Percentiles rank a stretch among this genome's conserved stretches.
phyloP scores from a whole-genome alignment of 257 asterid species.

The Nicotiana paniculata region DNA sequence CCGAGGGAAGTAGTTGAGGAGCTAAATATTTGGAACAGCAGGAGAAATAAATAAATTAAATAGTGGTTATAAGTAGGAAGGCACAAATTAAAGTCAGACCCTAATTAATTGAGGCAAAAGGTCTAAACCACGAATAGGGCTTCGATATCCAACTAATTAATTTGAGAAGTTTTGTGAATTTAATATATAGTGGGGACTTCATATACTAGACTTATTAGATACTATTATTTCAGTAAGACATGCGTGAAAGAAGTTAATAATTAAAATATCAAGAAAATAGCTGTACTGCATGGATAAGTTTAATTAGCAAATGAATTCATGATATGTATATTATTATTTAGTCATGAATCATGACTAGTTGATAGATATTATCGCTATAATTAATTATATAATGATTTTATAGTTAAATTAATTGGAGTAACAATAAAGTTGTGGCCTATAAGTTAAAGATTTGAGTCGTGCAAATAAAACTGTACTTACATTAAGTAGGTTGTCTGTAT shows the following conservation, averaged over 20 bases:
- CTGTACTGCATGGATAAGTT: constrained; percentile 15
- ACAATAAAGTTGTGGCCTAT: too few species aligned
- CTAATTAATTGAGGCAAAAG: constrained; percentile 7
- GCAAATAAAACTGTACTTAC: too few species aligned
- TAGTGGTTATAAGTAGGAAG: neutral
- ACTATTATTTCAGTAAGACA: neutral
- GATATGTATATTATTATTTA: too few species aligned
- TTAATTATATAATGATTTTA: too few species aligned
- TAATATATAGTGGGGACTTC: constrained; percentile 10
- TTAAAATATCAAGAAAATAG: constrained; percentile 18
- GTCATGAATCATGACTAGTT: too few species aligned
- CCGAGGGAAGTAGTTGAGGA: constrained; percentile 19
- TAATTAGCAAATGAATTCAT: neutral
- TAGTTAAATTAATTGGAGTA: too few species aligned
- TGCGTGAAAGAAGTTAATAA: neutral
- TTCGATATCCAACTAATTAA: constrained; percentile 1
- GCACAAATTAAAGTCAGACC: constrained; percentile 2
- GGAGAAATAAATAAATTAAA: neutral
- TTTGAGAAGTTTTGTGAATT: constrained; percentile 5
- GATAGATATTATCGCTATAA: too few species aligned
- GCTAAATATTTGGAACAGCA: neutral
- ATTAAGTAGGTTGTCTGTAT: too few species aligned
- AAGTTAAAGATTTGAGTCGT: too few species aligned
- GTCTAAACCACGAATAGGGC: constrained; percentile 11
- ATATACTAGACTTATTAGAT: constrained; percentile 5